Conservation (phyloP, 495 filamentous ascomycete species). For the Aspergillus nidulans region DNA sequence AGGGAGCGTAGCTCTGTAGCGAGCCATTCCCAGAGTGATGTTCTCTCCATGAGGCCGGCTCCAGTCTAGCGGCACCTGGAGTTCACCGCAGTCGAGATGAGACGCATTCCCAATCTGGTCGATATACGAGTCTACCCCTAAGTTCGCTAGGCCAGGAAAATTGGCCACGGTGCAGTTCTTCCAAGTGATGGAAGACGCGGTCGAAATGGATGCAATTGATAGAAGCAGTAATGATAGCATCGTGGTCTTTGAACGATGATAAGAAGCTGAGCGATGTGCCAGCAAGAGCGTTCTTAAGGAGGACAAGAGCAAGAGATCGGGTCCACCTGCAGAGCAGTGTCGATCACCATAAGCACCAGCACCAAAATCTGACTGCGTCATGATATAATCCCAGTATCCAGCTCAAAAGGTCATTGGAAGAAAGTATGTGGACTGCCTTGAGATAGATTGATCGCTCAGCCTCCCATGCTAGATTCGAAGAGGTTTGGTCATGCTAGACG, state of each 20-base stretch:
- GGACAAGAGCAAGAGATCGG: too few species aligned
- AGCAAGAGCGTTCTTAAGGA: not conserved
- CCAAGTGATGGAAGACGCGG: not conserved
- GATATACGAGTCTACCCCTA: not conserved
- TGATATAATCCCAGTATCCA: too few species aligned
- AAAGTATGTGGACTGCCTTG: too few species aligned
- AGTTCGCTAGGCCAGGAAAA: not conserved
- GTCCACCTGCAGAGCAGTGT: not conserved
- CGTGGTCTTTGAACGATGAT: not conserved
- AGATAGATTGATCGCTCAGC: too few species aligned
- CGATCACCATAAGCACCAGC: not conserved
- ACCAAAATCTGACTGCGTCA: not conserved
- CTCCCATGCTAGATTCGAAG: too few species aligned
- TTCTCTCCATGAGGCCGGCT: not conserved
- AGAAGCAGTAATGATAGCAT: not conserved
- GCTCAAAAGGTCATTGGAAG: too few species aligned
- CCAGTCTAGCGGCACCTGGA: constrained; percentile 14
- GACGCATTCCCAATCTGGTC: not conserved
- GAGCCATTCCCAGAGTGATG: constrained; percentile 6
- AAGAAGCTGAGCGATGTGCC: not conserved
- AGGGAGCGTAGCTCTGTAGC: constrained; percentile 12
- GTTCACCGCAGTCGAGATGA: constrained; percentile 4
- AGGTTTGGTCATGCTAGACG: too few species aligned
- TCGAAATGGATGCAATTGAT: not conserved
- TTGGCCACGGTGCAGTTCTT: not conserved